These are phyloP conservation scores for Acanthamoeba culbertsoni DNA, from an alignment of 208 protist genomes.

Conservation along the genomic window DNA sequence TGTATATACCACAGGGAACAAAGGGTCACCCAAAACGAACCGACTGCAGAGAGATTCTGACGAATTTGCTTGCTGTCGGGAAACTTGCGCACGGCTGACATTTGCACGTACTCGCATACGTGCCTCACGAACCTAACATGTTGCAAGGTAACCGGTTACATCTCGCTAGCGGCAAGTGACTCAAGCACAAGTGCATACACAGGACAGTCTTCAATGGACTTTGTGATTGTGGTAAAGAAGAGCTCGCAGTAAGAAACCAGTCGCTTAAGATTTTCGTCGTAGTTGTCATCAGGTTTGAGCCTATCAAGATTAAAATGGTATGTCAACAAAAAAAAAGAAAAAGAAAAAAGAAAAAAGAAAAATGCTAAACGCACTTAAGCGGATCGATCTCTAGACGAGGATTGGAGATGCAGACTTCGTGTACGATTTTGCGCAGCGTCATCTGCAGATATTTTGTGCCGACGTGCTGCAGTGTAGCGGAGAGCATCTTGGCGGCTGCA, in stretches of 20 bases:
- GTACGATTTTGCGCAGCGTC: neutral
- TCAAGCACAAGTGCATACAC: neutral
- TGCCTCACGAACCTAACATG: constrained; percentile 8
- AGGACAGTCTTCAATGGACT: constrained; percentile 56
- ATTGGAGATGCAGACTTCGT: constrained; percentile 12
- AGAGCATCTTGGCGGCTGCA: constrained; percentile 66
- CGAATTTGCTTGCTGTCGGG: constrained; percentile 57
- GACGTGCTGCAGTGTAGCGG: constrained; percentile 28
- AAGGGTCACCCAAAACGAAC: neutral
- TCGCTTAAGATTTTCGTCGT: constrained; percentile 28
- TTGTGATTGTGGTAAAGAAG: constrained; percentile 45
- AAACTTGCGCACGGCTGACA: constrained; percentile 51
- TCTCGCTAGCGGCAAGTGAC: neutral
- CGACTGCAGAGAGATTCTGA: constrained; percentile 52
- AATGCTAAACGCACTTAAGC: neutral
- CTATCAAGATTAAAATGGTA: neutral
- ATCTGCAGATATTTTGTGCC: constrained; percentile 51
- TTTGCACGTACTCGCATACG: constrained; percentile 45
- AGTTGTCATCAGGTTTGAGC: constrained; percentile 36
- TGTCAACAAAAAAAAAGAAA: neutral
- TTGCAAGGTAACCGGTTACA: neutral
- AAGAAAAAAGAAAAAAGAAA: neutral
- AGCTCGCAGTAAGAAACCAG: neutral
- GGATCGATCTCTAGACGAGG: constrained; percentile 48
- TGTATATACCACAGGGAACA: neutral